Base-by-base conservation (phyloP, 306 rosid species). In the Casuarina cunninghamiana region DNA sequence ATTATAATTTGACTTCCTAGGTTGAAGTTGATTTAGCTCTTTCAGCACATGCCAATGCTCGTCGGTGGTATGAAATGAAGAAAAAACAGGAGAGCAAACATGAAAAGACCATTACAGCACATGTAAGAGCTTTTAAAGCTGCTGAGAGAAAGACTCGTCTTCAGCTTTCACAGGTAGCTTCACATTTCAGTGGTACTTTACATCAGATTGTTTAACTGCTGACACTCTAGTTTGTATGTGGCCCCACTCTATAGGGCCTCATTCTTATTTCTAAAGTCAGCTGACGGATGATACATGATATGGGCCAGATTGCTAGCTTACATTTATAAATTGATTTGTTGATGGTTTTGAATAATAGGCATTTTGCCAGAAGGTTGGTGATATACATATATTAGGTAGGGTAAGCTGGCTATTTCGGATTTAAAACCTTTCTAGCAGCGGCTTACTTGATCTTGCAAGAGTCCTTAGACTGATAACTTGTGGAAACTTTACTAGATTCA, bases 31-130 rank as follows among this genome's bases (percentile, higher is more conserved):
- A 93, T 90, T 80, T 95, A 83, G 91, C 96, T 3, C 97, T 91
- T 81, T 93, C 97, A 32, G 97, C 99, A 10, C 96, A 93, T 85
- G 97, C 97, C 80, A 95, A 95, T 88, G 97, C 99, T 79, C 89
- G 97, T 55, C 85, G 89, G 86, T 93, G 99, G 99, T 95, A 90
- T 80, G 97, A 93, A 80, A 80, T 69, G 84, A 95, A 93, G 97
- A 95, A 95, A 86, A 95, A 90, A 78, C 97, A 93, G 82, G 97
- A 95, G 83, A 90, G 83, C 87, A 95, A 95, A 85, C 97, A 95
- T 84, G 99, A 91, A 71, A 95, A 95, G 86, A 95, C 99, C 53
- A 51, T 93, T 32, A 88, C 93, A 76, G 97, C 99, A 3, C 99
- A 95, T 86, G 96, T 90, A 71, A 95, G 91, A 79, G 99, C 97